Evolutionary conservation across 768 basidiomycete genomes (phyloP).

Genomic region (Lentinula detonsa): DNA sequence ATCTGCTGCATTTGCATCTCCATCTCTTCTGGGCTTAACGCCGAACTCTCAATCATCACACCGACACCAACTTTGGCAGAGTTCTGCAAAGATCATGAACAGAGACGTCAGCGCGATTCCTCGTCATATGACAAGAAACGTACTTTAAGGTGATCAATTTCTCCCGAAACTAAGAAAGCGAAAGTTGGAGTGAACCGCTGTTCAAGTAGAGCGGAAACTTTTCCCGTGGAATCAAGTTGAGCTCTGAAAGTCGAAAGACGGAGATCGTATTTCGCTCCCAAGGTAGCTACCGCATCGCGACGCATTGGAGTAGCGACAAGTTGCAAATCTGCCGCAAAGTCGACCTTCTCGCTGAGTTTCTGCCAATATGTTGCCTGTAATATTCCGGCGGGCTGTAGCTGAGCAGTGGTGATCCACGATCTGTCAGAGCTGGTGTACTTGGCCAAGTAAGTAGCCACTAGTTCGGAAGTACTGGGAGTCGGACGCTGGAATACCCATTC

Average conservation of each 20-base stretch:
- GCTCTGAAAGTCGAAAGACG: conserved; percentile 91
- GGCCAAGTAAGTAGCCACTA: conserved; percentile 70
- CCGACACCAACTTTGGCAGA: conserved; percentile 92
- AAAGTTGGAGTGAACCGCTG: conserved; percentile 95
- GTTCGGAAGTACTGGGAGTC: conserved; percentile 62
- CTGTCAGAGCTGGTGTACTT: conserved; percentile 70
- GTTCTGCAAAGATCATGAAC: conserved; percentile 46
- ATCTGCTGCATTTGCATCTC: conserved; percentile 14
- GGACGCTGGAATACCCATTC: conserved; percentile 83
- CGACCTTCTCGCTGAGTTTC: conserved; percentile 90
- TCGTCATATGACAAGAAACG: conserved; percentile 9
- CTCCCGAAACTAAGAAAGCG: conserved; percentile 89
- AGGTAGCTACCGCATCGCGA: conserved; percentile 86
- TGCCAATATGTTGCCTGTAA: conserved; percentile 96
- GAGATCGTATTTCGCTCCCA: conserved; percentile 96
- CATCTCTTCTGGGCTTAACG: conserved; percentile 82
- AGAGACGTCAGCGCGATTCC: conserved; percentile 3
- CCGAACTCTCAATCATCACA: conserved; percentile 93
- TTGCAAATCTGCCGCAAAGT: conserved; percentile 93
- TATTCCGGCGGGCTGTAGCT: conserved; percentile 75
- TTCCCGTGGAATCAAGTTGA: conserved; percentile 91
- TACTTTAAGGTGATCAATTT: conserved; percentile 99
- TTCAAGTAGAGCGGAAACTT: conserved; percentile 91
- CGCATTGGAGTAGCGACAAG: conserved; percentile 72
- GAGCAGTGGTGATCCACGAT: conserved; percentile 92